These are phyloP conservation scores for Boletales sp. DNA, from an alignment of 768 basidiomycete genomes.

Conservation along the genomic window DNA sequence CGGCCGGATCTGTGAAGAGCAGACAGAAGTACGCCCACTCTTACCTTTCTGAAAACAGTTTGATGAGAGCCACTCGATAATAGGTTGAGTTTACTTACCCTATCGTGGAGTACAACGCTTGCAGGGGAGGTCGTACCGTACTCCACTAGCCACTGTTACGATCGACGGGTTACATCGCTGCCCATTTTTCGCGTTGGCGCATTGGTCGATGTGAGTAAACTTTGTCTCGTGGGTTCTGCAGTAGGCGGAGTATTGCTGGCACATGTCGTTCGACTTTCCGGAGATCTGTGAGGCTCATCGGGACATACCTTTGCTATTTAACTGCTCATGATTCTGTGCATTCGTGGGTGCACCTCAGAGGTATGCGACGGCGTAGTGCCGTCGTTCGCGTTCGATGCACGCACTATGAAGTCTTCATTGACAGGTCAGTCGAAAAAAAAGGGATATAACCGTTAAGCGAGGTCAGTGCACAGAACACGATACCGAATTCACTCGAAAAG, in stretches of 20 bases:
- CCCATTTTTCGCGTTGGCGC: no score
- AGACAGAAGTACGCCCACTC: background rate
- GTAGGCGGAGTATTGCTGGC: constrained; percentile 1
- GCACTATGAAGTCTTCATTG: constrained; percentile 3
- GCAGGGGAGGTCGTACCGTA: constrained; percentile 6
- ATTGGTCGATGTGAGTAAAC: background rate
- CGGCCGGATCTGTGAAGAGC: background rate
- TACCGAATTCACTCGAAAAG: constrained; percentile 5
- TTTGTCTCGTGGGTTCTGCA: constrained; percentile 1
- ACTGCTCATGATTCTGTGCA: constrained; percentile 5
- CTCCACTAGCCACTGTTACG: rapidly evolving
- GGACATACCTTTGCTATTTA: constrained; percentile 21
- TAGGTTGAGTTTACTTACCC: background rate
- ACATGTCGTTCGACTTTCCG: constrained; percentile 15
- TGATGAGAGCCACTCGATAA: no score
- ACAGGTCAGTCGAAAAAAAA: background rate
- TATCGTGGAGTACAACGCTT: background rate
- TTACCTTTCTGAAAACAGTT: no score
- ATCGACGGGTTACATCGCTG: background rate
- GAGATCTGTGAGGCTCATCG: constrained; percentile 4
- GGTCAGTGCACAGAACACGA: background rate
- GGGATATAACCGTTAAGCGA: background rate
- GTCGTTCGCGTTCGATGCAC: background rate
- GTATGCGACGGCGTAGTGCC: background rate
- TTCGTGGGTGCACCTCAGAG: background rate